phyloP scores from a whole-genome alignment of 176 grass and related monocot genomes.

The Ensete ventricosum region DNA sequence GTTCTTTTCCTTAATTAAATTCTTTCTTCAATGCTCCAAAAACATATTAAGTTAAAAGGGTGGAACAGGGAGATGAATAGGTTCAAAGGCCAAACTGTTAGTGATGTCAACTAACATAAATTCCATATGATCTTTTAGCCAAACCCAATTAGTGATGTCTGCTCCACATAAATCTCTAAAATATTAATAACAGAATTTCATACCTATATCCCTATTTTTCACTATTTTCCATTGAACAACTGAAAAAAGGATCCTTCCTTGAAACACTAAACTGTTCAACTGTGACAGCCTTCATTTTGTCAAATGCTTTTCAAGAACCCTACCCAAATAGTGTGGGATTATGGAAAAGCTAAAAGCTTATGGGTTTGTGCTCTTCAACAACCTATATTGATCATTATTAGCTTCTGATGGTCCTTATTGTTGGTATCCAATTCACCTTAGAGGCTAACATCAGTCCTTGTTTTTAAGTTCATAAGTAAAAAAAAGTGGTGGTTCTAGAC shows the following conservation, averaged over 20 bases:
- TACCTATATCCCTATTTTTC: neutral
- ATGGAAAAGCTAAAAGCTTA: too few relatives aligned
- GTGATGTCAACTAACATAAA: too few relatives aligned
- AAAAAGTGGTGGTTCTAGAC: neutral
- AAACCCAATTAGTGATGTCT: neutral
- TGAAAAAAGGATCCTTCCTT: neutral
- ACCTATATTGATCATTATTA: neutral
- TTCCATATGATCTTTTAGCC: too few relatives aligned
- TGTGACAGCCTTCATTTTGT: too few relatives aligned
- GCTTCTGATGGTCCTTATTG: neutral
- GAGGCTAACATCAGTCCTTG: neutral
- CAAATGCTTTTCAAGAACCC: too few relatives aligned
- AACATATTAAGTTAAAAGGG: too few relatives aligned
- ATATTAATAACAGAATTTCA: neutral
- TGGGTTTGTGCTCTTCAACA: neutral
- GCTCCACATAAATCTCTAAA: neutral
- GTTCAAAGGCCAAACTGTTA: too few relatives aligned
- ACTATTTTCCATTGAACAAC: neutral
- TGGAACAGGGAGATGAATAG: too few relatives aligned
- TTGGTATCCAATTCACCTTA: too few relatives aligned
- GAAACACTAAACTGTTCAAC: neutral
- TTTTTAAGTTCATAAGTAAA: neutral
- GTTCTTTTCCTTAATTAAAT: too few relatives aligned
- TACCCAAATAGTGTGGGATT: too few relatives aligned
- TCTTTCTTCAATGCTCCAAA: too few relatives aligned